Evolutionary conservation across 306 rosid genomes (phyloP), one percentile per base, ranked within the genome.

Genomic region (Casuarina glauca): DNA sequence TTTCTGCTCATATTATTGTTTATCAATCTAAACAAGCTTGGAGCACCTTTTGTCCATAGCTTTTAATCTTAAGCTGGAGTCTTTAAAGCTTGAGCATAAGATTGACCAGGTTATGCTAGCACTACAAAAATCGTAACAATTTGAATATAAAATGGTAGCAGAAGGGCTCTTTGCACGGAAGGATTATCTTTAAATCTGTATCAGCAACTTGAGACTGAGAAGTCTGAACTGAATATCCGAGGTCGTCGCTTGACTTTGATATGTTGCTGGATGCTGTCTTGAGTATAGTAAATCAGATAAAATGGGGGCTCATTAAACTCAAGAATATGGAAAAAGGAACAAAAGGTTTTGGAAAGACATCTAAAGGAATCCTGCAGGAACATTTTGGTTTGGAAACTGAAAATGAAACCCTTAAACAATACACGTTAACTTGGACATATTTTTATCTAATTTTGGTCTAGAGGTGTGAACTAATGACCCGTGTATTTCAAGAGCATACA

Each of bases 121-220:
- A 63, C 92, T 95, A 32, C 78, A 81, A 83, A 89, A 82, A 67
- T 88, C 96, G 0, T 96, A 95, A 64, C 90, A 91, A 78, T 54
- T 68, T 7, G 97, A 92, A 77, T 92, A 74, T 50, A 86, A 75
- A 79, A 5, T 85, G 32, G 96, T 87, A 12, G 92, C 87, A 78
- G 97, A 92, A 76, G 82, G 58, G 72, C 91, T 92, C 46, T 55
- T 79, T 42, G 70, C 45, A n/a, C 97, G 88, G 55, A 89, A 86
- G 84, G 61, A 45, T 20, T 87, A 83, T 85, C 74, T 95, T 11
- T 77, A 69, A 81, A 83, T 52, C 78, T 92, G 82, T 86, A 82
- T 66, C 82, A 86, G 87, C 97, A 89, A 77, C 84, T 92, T 15
- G 89, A 82, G 11, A 54, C 12, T 49, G 98, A 91, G 79, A 48